Evolutionary conservation across 2,329 filamentous ascomycete species (phyloP).

Genomic region (Cercospora sesami): DNA sequence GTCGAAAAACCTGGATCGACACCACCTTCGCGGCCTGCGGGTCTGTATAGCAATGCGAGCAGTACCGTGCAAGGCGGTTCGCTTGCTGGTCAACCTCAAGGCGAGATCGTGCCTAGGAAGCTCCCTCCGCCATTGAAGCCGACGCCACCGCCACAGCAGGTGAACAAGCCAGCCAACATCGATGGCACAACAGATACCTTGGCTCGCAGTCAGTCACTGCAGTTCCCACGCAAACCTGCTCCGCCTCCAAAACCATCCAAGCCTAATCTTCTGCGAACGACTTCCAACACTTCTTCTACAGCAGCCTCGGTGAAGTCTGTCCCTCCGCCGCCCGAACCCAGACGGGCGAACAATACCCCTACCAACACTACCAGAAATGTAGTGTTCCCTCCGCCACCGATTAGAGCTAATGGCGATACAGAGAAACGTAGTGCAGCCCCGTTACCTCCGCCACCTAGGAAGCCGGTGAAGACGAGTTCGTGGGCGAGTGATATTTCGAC

Average conservation of each 20-base stretch:
- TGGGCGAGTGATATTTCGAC: neutral
- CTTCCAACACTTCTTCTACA: constrained; percentile 28
- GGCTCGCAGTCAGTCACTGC: constrained; percentile 25
- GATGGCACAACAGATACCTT: constrained; percentile 16
- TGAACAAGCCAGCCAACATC: constrained; percentile 8
- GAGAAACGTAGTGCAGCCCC: constrained; percentile 19
- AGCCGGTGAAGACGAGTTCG: constrained; percentile 13
- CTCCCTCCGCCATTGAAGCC: constrained; percentile 20
- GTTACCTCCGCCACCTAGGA: constrained; percentile 28
- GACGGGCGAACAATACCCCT: constrained; percentile 20
- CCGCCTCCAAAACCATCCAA: constrained; percentile 40
- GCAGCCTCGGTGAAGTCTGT: constrained; percentile 23
- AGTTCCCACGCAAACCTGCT: constrained; percentile 38
- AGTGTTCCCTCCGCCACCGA: constrained; percentile 25
- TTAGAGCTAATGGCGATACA: constrained; percentile 14
- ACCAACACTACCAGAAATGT: constrained; percentile 8
- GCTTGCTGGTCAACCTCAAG: neutral
- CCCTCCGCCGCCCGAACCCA: constrained; percentile 29
- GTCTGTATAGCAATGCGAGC: constrained; percentile 23
- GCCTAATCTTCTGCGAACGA: constrained; percentile 35
- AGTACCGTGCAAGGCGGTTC: neutral
- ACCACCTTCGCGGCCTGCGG: constrained; percentile 27
- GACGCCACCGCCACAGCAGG: constrained; percentile 4
- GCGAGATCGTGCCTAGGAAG: constrained; percentile 23
- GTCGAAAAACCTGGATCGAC: constrained; percentile 39